Evolutionary conservation across 2,329 filamentous ascomycete species (phyloP).

Genomic region (Diaporthe aspalathi): DNA sequence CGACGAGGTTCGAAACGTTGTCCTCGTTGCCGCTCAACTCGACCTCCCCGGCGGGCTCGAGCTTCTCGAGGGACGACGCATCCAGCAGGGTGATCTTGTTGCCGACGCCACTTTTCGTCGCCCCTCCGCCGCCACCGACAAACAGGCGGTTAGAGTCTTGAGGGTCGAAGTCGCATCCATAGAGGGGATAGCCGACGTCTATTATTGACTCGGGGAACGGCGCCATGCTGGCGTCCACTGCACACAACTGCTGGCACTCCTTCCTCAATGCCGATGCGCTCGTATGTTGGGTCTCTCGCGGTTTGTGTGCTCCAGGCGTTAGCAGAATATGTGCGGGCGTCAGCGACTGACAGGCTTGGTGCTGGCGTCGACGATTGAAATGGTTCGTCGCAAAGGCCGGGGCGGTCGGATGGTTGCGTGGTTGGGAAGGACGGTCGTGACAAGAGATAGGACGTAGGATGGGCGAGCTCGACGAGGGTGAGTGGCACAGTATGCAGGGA

Average conservation of each 20-base stretch:
- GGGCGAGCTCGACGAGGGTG: neutral
- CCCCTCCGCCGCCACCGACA: slow-evolving; percentile 88
- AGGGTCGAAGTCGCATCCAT: slow-evolving; percentile 88
- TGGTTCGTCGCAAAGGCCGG: neutral
- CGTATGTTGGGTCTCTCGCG: neutral
- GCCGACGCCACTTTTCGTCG: slow-evolving; percentile 81
- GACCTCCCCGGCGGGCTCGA: slow-evolving; percentile 76
- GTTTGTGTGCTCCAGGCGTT: neutral
- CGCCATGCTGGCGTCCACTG: slow-evolving; percentile 41
- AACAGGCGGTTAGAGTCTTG: slow-evolving; percentile 80
- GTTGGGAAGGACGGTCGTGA: neutral
- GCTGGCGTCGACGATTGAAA: slow-evolving; percentile 1
- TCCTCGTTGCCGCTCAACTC: slow-evolving; percentile 87
- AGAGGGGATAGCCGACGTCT: slow-evolving; percentile 84
- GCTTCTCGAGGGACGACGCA: slow-evolving; percentile 71
- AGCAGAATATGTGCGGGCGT: neutral
- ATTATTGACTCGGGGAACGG: slow-evolving; percentile 66
- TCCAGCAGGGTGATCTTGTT: slow-evolving; percentile 88
- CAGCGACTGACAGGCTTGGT: neutral
- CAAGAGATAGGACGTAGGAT: neutral
- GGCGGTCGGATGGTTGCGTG: neutral
- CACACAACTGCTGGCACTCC: neutral
- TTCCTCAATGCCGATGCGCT: neutral
- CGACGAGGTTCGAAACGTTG: slow-evolving; percentile 84
- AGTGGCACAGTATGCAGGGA: neutral